Conservation (phyloP, 192 early-diverging fungal species). For the Coemansia umbellata region DNA sequence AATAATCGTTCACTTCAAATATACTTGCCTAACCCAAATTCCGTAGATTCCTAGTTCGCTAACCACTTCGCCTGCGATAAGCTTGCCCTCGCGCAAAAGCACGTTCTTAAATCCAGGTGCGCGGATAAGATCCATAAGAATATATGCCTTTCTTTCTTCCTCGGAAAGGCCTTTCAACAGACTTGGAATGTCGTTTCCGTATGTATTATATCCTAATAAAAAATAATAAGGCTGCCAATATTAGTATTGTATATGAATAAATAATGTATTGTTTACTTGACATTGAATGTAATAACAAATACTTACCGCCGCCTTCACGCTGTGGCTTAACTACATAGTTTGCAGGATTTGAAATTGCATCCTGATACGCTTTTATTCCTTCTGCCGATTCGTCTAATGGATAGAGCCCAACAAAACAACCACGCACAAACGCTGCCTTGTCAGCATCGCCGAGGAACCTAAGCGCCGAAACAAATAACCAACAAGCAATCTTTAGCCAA, state of each 20-base stretch:
- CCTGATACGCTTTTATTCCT: conserved; percentile 63
- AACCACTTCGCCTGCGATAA: conserved; percentile 69
- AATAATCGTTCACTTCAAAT: too few relatives aligned
- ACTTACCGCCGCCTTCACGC: conserved; percentile 82
- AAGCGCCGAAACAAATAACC: not conserved
- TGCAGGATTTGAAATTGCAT: conserved; percentile 62
- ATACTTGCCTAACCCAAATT: conserved; percentile 72
- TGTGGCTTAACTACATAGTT: conserved; percentile 93
- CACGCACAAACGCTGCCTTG: conserved; percentile 55
- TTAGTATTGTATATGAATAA: not conserved
- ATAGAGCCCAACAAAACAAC: conserved; percentile 86
- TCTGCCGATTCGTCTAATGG: conserved; percentile 69
- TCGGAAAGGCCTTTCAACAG: conserved; percentile 53
- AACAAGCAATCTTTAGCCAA: not conserved
- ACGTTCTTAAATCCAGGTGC: conserved; percentile 69
- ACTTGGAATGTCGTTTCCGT: conserved; percentile 74
- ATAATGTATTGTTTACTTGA: not conserved
- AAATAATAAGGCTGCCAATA: too few relatives aligned
- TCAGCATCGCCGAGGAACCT: conserved; percentile 49
- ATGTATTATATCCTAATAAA: conserved; percentile 92
- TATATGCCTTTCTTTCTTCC: conserved; percentile 77
- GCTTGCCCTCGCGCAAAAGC: conserved; percentile 72
- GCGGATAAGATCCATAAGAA: conserved; percentile 93
- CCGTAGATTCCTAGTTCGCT: conserved; percentile 96
- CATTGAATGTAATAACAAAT: not conserved